phyloP scores from a whole-genome alignment of 2,329 filamentous ascomycete genomes.

The Thelonectria discophora region DNA sequence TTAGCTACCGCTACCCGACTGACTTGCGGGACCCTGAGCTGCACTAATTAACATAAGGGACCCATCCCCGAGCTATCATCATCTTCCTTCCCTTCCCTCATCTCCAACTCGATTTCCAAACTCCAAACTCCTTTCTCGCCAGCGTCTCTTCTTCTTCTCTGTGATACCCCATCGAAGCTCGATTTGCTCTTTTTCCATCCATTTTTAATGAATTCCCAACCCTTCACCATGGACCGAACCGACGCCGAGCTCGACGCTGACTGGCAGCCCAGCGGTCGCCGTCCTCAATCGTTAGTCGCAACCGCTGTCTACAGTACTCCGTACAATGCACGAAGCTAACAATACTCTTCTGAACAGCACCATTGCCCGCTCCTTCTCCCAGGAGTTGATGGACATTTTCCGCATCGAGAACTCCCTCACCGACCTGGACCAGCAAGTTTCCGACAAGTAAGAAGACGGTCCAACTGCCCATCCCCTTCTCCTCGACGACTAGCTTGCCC shows the following conservation, averaged over 20 bases:
- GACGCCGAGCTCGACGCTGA: conserved; percentile 78
- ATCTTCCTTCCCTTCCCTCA: conserved; percentile 5
- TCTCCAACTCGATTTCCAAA: conserved; percentile 4
- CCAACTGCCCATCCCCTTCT: conserved; percentile 18
- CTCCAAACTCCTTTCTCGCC: neutral
- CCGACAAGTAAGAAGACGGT: conserved; percentile 74
- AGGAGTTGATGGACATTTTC: conserved; percentile 88
- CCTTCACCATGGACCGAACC: conserved; percentile 51
- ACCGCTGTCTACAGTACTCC: conserved; percentile 18
- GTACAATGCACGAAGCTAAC: conserved; percentile 27
- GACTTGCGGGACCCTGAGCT: conserved; percentile 1
- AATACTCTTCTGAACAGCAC: conserved; percentile 63
- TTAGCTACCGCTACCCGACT: conserved; percentile 8
- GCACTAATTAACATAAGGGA: conserved; percentile 11
- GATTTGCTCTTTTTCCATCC: neutral
- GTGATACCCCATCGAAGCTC: conserved; percentile 11
- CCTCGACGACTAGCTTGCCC: conserved; percentile 1
- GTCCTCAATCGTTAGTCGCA: conserved; percentile 81
- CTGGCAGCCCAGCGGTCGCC: conserved; percentile 80
- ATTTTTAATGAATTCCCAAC: conserved; percentile 4
- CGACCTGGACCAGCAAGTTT: conserved; percentile 77
- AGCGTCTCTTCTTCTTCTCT: conserved; percentile 1
- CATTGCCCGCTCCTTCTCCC: conserved; percentile 86
- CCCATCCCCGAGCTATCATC: conserved; percentile 8
- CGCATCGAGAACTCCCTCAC: conserved; percentile 82